Conservation (phyloP, 305 asterid genomes). For the Euphrasia arctica region DNA sequence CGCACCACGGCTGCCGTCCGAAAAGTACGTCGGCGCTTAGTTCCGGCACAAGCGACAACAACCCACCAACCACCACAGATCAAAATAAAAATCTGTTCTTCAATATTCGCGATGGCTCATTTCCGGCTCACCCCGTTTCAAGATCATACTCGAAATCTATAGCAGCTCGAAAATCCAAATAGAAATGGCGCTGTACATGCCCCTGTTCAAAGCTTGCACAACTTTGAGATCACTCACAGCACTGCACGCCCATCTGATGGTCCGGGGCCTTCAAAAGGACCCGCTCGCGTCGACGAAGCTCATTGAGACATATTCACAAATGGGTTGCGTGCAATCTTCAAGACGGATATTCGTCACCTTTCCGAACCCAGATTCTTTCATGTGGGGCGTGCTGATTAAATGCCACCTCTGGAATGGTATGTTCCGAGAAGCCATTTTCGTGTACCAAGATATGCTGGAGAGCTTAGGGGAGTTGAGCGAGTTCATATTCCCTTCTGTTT, state of each 20-base stretch:
- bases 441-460: slow-evolving; percentile 50
- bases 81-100: slow-evolving; percentile 11
- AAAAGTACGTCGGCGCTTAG: slow-evolving; percentile 2
- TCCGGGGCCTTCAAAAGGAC: slow-evolving; percentile 47
- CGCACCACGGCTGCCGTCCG: slow-evolving; percentile 15
- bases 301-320: slow-evolving; percentile 76
- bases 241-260: slow-evolving; percentile 45
- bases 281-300: slow-evolving; percentile 83
- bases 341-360: slow-evolving; percentile 20
- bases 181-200: slow-evolving; percentile 73
- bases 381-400: slow-evolving; percentile 40
- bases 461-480: slow-evolving; percentile 35
- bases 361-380: slow-evolving; percentile 11
- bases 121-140: neutral
- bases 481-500: slow-evolving; percentile 65
- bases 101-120: slow-evolving; percentile 1
- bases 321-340: slow-evolving; percentile 47
- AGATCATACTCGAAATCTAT: slow-evolving; percentile 5
- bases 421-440: slow-evolving; percentile 53
- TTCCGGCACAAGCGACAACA: slow-evolving; percentile 6
- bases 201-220: slow-evolving; percentile 68
- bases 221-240: slow-evolving; percentile 41
- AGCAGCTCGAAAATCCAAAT: slow-evolving; percentile 9
- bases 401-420: slow-evolving; percentile 64
- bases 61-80: slow-evolving; percentile 3